Evolutionary conservation across 2,329 filamentous ascomycete species (phyloP), one percentile per base, ranked within the genome.

Genomic region (Phaeophleospora eucalypticola): DNA sequence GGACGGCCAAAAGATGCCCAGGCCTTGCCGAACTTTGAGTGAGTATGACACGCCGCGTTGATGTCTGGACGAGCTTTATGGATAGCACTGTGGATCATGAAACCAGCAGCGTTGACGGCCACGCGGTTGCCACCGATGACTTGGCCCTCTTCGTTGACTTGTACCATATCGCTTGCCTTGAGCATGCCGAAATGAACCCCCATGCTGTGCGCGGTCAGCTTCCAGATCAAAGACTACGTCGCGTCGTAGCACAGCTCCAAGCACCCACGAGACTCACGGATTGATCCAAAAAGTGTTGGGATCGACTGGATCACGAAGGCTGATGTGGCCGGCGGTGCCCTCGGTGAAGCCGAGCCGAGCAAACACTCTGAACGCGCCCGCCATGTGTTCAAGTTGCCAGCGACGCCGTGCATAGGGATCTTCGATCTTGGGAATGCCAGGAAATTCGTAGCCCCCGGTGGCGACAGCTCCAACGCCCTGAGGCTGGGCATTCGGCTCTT

Each of bases 81-180:
- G 14, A 54, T 51, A 12, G 45, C 42, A 2, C 20, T 21, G 44
- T 56, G 53, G 32, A 56, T 56, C 4, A 41, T 42, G 43, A 56
- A 56, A 14, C 47, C 53, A 4, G 53, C 51, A 10, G 49, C 32
- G 27, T 54, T 54, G 41, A 54, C 59, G 76, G 79, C 14, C 56
- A 63, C 68, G 49, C 61, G 58, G 10, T 69, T 69, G 12, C 38
- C 15, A 68, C 58, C 1, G 71, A 68, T 2, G 71, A 65, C 16
- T 66, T 57, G 36, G 17, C 71, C 71, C 14, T 66, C 58, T 47
- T 73, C 69, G 38, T 71, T 66, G 58, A 72, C 68, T 1, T 72
- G 65, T 36, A 73, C 70, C 43, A 73, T 56, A 44, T 72, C 69
- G n/a, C 2, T 62, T n/a, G n/a, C n/a, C n/a, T n/a, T n/a, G n/a